Base-by-base conservation (phyloP, 805 yeast species). In the Brettanomyces anomalus region DNA sequence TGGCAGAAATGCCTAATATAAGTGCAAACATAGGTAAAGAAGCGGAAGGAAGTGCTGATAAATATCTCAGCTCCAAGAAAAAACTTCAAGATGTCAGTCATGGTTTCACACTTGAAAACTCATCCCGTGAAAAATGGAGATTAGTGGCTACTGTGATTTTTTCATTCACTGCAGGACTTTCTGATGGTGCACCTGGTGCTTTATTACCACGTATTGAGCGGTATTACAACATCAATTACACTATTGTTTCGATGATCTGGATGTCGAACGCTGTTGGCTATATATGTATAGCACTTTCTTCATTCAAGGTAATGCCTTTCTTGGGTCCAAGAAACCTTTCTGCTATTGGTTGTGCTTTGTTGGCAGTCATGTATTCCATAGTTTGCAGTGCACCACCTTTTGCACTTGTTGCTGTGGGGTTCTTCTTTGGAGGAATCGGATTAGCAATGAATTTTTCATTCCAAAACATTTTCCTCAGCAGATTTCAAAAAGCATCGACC, bases 101-200 rank as follows among this genome's bases (percentile, higher is more conserved):
- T 48, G 51, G 57, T 14, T 67, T 74, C 71, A 59, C 72, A 1
- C 42, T 69, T 11, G 41, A 46, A 5, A 65, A 67, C 46, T 77
- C 79, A 2, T 65, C 72, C 5, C 59, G 49, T 42, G 75, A 72
- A 49, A 36, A 45, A 15, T 66, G 66, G 61, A 57, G 81, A 43
- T 55, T 74, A 4, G 42, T 64, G 10, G 60, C 74, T 8, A 53
- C 65, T 11, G 58, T 71, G 28, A 4, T 56, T 4, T 74, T 76
- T 73, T 55, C 59, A 8, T 56, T 70, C 35, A 49, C 64, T 2
- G 48, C 55, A 10, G 81, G 81, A 1, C 55, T 73, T 49, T 53
- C 68, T 21, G 84, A 78, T 52, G 78, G 78, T 44, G 74, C 77
- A 13, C 73, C 79, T 1, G 84, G 83, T 45, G 79, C 81, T 0